phyloP scores from a whole-genome alignment of 371 early-diverging fungal species.

The Apophysomyces variabilis region DNA sequence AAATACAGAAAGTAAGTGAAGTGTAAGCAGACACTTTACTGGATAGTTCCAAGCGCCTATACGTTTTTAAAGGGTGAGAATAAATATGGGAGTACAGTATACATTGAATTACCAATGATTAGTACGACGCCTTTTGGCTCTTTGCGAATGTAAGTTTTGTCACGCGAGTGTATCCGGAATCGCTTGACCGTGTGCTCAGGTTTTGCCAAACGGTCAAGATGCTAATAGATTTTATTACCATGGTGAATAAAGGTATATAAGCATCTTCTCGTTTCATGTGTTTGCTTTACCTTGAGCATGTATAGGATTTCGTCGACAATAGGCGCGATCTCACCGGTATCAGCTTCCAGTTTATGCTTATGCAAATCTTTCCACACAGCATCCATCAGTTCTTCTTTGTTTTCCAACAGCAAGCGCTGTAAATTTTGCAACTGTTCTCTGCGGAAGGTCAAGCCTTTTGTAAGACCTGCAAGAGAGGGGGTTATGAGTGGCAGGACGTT shows the following conservation, averaged over 20 bases:
- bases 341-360: conserved; percentile 57
- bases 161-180: conserved; percentile 39
- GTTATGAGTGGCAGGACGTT: not conserved
- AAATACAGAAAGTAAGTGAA: not conserved
- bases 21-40: conserved; percentile 32
- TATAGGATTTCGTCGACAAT: conserved; percentile 72
- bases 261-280: not conserved
- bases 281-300: conserved; percentile 43
- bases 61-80: conserved; percentile 1
- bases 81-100: not conserved
- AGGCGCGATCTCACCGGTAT: conserved; percentile 63
- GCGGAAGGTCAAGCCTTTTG: conserved; percentile 65
- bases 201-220: conserved; percentile 36
- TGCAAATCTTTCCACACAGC: conserved; percentile 76
- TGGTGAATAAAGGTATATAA: not conserved
- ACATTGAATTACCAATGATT: conserved; percentile 52
- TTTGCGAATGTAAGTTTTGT: conserved; percentile 52
- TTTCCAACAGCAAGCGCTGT: conserved; percentile 68
- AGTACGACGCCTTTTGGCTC: conserved; percentile 81
- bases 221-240: conserved; percentile 21
- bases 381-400: conserved; percentile 60
- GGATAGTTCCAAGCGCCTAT: conserved; percentile 91
- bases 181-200: conserved; percentile 37
- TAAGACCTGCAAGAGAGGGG: conserved; percentile 39
- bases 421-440: conserved; percentile 76